These are phyloP conservation scores for Gossypium gossypioides DNA, from an alignment of 441 rosid genomes.

Conservation along the genomic window DNA sequence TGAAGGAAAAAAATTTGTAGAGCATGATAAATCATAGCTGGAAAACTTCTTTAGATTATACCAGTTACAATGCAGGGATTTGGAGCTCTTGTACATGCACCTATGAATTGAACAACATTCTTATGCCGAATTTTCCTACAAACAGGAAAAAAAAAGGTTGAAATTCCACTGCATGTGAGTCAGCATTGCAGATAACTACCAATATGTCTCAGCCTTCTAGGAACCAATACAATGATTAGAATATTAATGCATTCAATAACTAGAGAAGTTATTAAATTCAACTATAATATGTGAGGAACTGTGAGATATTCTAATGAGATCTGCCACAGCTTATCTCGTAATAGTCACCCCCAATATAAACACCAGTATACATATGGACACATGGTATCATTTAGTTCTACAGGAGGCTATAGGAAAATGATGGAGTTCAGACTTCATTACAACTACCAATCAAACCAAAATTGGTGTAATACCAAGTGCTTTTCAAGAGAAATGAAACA, in stretches of 20 bases:
- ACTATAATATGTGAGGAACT: background rate
- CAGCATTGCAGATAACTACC: background rate
- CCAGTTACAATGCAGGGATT: slow-evolving; percentile 88
- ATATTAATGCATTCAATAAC: background rate
- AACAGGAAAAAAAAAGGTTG: background rate
- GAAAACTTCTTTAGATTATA: slow-evolving; percentile 21
- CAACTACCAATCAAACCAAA: background rate
- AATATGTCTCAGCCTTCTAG: background rate
- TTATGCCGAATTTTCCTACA: slow-evolving; percentile 89
- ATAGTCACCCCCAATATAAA: background rate
- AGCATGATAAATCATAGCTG: background rate
- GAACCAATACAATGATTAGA: background rate
- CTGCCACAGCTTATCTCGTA: background rate
- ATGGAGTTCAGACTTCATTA: background rate
- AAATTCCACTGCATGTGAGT: background rate
- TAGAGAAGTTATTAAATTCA: background rate
- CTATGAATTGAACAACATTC: slow-evolving; percentile 92
- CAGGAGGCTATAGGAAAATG: slow-evolving; percentile 2
- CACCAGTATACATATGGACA: background rate
- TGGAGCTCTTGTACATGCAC: slow-evolving; percentile 85
- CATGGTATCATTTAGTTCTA: background rate
- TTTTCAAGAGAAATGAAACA: background rate
- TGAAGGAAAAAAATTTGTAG: background rate
- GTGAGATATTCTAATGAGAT: background rate
- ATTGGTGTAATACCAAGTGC: background rate